Percentiles rank a stretch among this genome's conserved stretches.
phyloP scores from a whole-genome alignment of 371 early-diverging fungal species.

The Thermomucor indicae-seudaticae region DNA sequence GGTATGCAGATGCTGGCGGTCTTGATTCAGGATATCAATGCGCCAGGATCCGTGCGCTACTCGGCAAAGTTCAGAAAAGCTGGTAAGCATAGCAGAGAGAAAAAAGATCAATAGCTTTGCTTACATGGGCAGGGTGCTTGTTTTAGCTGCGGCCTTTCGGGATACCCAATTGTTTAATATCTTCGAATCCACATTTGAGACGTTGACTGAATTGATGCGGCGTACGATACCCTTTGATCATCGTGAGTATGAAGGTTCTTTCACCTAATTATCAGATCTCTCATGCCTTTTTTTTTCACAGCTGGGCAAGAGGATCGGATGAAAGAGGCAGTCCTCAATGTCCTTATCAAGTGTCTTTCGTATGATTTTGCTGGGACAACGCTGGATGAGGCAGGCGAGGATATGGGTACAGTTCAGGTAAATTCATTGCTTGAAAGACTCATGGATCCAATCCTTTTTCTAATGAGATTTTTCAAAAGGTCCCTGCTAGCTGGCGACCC shows the following conservation, averaged over 20 bases:
- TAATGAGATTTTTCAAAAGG: constrained; percentile 22
- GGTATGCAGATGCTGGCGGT: constrained; percentile 60
- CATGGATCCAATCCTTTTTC: not conserved
- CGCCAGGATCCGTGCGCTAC: constrained; percentile 59
- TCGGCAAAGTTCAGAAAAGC: constrained; percentile 67
- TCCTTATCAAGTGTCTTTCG: constrained; percentile 68
- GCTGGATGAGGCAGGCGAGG: constrained; percentile 84
- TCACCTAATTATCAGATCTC: not conserved
- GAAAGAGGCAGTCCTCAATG: constrained; percentile 54
- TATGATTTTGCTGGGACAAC: constrained; percentile 89
- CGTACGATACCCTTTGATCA: constrained; percentile 37
- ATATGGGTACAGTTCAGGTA: constrained; percentile 74
- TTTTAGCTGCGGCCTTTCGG: constrained; percentile 74
- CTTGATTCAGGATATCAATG: constrained; percentile 60
- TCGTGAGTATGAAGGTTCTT: constrained; percentile 15
- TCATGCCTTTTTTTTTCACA: constrained; percentile 1
- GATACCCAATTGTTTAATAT: constrained; percentile 74
- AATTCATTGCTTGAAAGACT: constrained; percentile 2
- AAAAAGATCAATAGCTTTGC: no score
- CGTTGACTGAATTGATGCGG: constrained; percentile 49
- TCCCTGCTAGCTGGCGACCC: constrained; percentile 77
- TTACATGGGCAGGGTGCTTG: constrained; percentile 1
- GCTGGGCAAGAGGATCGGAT: constrained; percentile 49
- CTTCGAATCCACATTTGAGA: constrained; percentile 62
- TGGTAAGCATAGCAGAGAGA: constrained; percentile 45